phyloP scores from a whole-genome alignment of 495 filamentous ascomycete species.

The Penicillium pancosmium region DNA sequence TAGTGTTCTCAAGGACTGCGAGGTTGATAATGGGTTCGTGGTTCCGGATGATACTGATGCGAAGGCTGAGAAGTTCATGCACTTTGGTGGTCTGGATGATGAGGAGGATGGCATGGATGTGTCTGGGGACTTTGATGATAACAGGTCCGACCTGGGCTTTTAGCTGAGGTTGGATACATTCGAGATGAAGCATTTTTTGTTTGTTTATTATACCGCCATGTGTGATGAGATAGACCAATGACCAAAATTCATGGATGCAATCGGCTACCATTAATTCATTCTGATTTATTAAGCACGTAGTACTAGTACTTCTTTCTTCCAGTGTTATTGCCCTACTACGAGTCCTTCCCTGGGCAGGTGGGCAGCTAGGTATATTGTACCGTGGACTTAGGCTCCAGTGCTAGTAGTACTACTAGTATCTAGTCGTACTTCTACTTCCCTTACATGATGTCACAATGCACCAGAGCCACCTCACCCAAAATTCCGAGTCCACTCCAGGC shows the following conservation, averaged over 20 bases:
- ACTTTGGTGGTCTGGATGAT: constrained; percentile 67
- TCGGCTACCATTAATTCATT: too few species aligned
- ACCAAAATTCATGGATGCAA: constrained; percentile 1
- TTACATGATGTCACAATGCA: too few species aligned
- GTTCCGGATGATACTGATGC: constrained; percentile 81
- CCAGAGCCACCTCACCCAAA: too few species aligned
- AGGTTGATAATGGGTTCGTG: constrained; percentile 84
- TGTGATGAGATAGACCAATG: constrained; percentile 23
- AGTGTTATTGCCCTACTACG: too few species aligned
- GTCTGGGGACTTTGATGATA: constrained; percentile 35
- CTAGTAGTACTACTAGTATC: too few species aligned
- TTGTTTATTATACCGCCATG: constrained; percentile 16
- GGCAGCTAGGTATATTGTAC: too few species aligned
- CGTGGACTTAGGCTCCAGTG: too few species aligned
- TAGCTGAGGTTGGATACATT: not conserved
- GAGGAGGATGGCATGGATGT: constrained; percentile 43
- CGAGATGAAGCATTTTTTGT: not conserved
- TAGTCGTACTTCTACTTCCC: too few species aligned
- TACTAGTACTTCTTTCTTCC: too few species aligned
- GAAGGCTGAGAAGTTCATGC: constrained; percentile 85
- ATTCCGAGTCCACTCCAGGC: too few species aligned
- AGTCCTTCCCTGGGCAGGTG: too few species aligned
- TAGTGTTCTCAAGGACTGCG: constrained; percentile 78
- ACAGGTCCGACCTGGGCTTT: constrained; percentile 27
- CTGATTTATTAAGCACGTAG: too few species aligned